phyloP scores from a whole-genome alignment of 2,329 filamentous ascomycete species.

The Neodidymelliopsis sp. region DNA sequence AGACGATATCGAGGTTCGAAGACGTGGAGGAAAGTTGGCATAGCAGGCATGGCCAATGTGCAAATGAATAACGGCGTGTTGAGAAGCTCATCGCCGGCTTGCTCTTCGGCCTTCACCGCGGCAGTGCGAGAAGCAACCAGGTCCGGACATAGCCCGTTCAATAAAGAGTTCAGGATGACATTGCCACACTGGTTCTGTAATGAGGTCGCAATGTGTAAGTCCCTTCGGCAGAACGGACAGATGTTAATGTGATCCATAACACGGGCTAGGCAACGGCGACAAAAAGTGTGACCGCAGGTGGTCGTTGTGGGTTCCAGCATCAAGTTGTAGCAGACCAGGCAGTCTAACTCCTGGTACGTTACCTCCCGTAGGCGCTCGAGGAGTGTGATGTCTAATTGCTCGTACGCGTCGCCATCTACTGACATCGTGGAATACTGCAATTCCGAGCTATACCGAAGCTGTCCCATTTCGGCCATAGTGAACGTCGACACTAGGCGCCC shows the following conservation, averaged over 20 bases:
- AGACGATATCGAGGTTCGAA: constrained; percentile 90
- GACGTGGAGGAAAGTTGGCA: constrained; percentile 86
- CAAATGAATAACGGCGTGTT: constrained; percentile 77
- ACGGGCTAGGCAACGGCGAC: constrained; percentile 77
- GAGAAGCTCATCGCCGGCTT: constrained; percentile 62
- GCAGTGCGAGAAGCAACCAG: constrained; percentile 66
- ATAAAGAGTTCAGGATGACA: constrained; percentile 66
- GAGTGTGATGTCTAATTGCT: constrained; percentile 57
- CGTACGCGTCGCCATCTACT: constrained; percentile 47
- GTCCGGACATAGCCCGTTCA: constrained; percentile 72
- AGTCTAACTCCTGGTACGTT: constrained; percentile 77
- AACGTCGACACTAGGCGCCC: constrained; percentile 73
- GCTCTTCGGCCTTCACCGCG: constrained; percentile 65
- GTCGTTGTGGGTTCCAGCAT: constrained; percentile 86
- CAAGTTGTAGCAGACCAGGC: constrained; percentile 84
- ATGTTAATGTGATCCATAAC: constrained; percentile 78
- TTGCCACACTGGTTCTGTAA: constrained; percentile 65
- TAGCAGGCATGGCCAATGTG: constrained; percentile 79
- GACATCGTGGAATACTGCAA: constrained; percentile 57
- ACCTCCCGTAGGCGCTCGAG: constrained; percentile 67
- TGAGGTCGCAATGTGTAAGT: constrained; percentile 62
- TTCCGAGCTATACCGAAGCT: constrained; percentile 64
- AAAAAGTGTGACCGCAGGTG: constrained; percentile 88
- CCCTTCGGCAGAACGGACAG: constrained; percentile 81
- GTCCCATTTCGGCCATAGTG: constrained; percentile 67